phyloP scores from a whole-genome alignment of 306 rosid species.

The Rosa lucieae region DNA sequence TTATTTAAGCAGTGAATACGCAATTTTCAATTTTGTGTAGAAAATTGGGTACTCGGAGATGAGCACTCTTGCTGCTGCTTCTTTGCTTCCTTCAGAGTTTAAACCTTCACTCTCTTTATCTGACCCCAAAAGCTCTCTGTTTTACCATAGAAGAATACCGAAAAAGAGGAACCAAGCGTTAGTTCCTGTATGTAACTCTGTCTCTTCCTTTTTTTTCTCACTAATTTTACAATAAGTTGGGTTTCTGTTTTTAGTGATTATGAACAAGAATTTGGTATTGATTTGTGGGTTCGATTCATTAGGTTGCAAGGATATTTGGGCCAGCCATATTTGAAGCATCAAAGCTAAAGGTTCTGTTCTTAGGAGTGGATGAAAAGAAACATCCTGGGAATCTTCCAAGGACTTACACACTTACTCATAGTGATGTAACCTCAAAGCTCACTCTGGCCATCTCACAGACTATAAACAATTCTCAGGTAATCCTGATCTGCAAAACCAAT shows the following conservation, averaged over 20 bases:
- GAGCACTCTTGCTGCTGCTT: conserved; percentile 52
- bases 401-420: conserved; percentile 83
- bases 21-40: background rate
- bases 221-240: background rate
- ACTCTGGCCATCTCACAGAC: conserved; percentile 86
- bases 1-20: background rate
- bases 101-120: conserved; percentile 44
- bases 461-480: conserved; percentile 85
- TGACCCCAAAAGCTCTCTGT: conserved; percentile 25
- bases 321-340: conserved; percentile 94
- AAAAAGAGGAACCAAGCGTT: conserved; percentile 49
- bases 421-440: conserved; percentile 81
- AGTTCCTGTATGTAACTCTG: conserved; percentile 49
- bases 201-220: background rate
- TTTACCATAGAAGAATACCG: conserved; percentile 28
- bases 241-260: background rate
- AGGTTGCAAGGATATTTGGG: conserved; percentile 90
- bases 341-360: conserved; percentile 76
- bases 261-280: background rate
- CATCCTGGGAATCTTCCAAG: conserved; percentile 88
- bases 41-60: conserved; percentile 24
- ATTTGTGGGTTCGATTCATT: conserved; percentile 25
- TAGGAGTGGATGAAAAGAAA: conserved; percentile 80
- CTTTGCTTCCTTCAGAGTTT: conserved; percentile 52
- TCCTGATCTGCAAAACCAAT: background rate